These are phyloP conservation scores for Diplocarpon rosae DNA, from an alignment of 2,329 filamentous ascomycete species.

Conservation along the genomic window DNA sequence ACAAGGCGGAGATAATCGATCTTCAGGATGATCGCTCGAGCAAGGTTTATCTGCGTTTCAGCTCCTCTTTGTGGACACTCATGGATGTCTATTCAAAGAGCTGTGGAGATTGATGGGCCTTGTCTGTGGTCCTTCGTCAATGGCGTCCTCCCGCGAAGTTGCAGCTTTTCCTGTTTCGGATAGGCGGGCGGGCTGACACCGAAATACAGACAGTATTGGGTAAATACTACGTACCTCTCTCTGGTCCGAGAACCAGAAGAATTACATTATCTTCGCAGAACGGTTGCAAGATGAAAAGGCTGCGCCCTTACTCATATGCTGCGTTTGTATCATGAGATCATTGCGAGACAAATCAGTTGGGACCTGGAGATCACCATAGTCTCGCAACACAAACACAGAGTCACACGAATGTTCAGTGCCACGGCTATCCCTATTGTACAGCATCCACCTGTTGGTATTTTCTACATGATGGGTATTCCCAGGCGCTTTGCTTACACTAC, in stretches of 20 bases:
- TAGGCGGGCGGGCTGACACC: background rate
- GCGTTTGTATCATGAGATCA: too few species aligned
- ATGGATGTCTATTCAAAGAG: background rate
- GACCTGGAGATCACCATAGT: too few species aligned
- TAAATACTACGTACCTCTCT: too few species aligned
- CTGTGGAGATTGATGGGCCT: background rate
- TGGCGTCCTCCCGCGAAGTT: conserved; percentile 1
- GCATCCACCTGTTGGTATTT: background rate
- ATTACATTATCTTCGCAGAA: too few species aligned
- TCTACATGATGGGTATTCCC: conserved; percentile 9
- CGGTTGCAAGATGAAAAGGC: too few species aligned
- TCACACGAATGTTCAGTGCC: background rate
- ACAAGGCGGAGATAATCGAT: background rate
- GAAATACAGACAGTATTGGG: background rate
- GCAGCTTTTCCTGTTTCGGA: background rate
- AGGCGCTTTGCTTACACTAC: conserved; percentile 7
- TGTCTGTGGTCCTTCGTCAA: conserved; percentile 3
- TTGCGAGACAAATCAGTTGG: too few species aligned
- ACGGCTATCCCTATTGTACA: background rate
- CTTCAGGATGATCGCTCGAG: background rate
- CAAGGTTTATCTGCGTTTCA: background rate
- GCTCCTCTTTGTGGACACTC: background rate
- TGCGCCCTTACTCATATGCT: too few species aligned
- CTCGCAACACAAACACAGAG: background rate
- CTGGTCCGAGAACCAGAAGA: too few species aligned